A percentile compares a stretch with the other conserved stretches of the same genome.
These are phyloP conservation scores for Wickerhamomyces queroliae DNA, from an alignment of 805 yeast genomes.

Conservation along the genomic window DNA sequence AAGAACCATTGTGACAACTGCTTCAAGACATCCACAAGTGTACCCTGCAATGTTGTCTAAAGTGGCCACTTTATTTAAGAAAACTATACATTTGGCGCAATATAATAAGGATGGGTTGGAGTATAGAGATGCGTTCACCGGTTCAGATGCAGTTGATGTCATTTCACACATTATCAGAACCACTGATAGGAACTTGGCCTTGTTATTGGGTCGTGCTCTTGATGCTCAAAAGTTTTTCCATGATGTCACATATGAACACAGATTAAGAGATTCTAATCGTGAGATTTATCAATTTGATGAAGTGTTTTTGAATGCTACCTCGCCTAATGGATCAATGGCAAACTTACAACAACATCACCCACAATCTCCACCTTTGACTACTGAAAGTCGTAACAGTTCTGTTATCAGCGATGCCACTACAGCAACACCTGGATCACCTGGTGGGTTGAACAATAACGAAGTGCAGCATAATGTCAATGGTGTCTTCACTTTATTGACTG, in stretches of 20 bases:
- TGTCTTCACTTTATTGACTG: constrained; percentile 86
- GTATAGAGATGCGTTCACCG: constrained; percentile 90
- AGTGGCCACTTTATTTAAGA: constrained; percentile 76
- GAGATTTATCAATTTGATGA: constrained; percentile 86
- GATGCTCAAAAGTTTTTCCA: constrained; percentile 94
- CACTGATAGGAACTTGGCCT: constrained; percentile 84
- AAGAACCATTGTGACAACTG: constrained; percentile 42
- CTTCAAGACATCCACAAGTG: constrained; percentile 52
- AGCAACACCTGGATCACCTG: constrained; percentile 2
- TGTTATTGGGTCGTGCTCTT: constrained; percentile 81
- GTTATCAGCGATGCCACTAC: constrained; percentile 17
- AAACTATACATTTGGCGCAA: constrained; percentile 63
- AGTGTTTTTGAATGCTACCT: constrained; percentile 35
- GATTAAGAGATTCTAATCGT: constrained; percentile 78
- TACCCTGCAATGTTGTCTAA: constrained; percentile 87
- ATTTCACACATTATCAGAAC: constrained; percentile 82
- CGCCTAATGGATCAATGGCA: constrained; percentile 25
- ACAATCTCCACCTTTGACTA: background rate
- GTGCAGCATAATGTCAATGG: constrained; percentile 58
- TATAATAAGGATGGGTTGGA: constrained; percentile 86
- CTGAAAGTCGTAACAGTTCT: constrained; percentile 12
- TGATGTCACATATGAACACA: constrained; percentile 92
- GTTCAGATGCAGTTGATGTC: constrained; percentile 90
- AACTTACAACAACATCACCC: constrained; percentile 20
- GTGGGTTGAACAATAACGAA: constrained; percentile 11